Evolutionary conservation across 2,329 filamentous ascomycete species (phyloP).

Genomic region (Tolypocladium endophyticum): DNA sequence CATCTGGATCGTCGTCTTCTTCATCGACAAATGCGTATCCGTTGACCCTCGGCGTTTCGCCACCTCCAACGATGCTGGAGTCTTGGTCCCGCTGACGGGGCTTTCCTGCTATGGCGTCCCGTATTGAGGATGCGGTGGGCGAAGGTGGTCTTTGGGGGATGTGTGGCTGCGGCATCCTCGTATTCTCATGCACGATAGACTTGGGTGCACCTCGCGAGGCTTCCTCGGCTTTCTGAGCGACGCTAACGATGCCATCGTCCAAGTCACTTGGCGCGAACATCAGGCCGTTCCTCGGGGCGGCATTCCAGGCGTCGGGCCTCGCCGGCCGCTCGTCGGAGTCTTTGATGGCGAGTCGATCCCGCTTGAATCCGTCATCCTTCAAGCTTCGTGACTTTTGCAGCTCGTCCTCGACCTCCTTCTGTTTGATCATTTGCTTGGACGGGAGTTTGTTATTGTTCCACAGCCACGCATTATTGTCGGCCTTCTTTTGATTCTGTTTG

Average conservation of each 20-base stretch:
- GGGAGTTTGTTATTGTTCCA: constrained; percentile 81
- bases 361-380: constrained; percentile 45
- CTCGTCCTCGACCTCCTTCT: constrained; percentile 49
- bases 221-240: constrained; percentile 57
- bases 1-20: constrained; percentile 35
- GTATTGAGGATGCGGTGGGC: constrained; percentile 74
- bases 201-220: constrained; percentile 67
- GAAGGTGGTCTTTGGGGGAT: constrained; percentile 48
- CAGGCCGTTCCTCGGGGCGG: constrained; percentile 65
- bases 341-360: constrained; percentile 50
- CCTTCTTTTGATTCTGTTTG: constrained; percentile 74
- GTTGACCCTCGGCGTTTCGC: constrained; percentile 81
- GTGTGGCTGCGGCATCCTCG: constrained; percentile 53
- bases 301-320: constrained; percentile 65
- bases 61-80: constrained; percentile 42
- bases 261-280: constrained; percentile 73
- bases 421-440: constrained; percentile 65
- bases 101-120: constrained; percentile 71
- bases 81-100: constrained; percentile 54
- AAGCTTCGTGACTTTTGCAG: constrained; percentile 35
- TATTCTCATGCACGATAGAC: constrained; percentile 72
- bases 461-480: constrained; percentile 81
- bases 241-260: constrained; percentile 49
- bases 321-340: constrained; percentile 64
- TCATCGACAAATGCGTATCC: constrained; percentile 92